Evolutionary conservation across 1,284 basidiomycete genomes (phyloP).

Genomic region (Austropuccinia psidii): DNA sequence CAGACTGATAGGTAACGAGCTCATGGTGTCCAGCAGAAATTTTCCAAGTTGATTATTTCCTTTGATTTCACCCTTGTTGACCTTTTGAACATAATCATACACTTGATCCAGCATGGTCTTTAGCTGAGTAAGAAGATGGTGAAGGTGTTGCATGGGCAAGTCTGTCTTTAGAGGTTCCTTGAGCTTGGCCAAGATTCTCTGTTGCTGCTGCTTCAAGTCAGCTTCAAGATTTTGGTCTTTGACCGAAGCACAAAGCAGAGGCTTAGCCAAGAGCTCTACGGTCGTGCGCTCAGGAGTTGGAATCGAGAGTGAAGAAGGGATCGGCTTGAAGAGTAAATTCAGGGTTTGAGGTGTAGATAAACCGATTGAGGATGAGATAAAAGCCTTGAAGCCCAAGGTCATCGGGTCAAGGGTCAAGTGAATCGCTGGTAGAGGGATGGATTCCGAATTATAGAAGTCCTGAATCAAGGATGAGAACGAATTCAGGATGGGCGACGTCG

Average conservation of each 20-base stretch:
- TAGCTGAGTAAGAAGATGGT: conserved; percentile 63
- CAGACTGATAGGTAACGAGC: conserved; percentile 48
- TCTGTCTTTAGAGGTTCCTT: conserved; percentile 32
- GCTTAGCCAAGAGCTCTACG: conserved; percentile 82
- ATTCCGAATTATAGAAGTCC: conserved; percentile 94
- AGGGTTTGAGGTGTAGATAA: conserved; percentile 45
- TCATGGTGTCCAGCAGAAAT: conserved; percentile 85
- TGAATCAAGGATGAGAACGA: conserved; percentile 96
- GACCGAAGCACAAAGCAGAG: conserved; percentile 44
- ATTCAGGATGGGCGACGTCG: conserved; percentile 80
- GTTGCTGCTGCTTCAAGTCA: conserved; percentile 15
- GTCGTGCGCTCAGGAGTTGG: conserved; percentile 45
- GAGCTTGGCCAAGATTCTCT: conserved; percentile 5
- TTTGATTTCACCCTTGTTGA: conserved; percentile 66
- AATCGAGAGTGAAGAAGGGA: conserved; percentile 65
- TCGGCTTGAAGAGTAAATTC: conserved; percentile 42
- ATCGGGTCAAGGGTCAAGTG: conserved; percentile 87
- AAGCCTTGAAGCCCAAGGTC: conserved; percentile 76
- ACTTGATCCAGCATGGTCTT: conserved; percentile 76
- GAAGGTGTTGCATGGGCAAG: conserved; percentile 47
- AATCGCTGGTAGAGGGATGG: conserved; percentile 75
- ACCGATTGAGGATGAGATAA: conserved; percentile 53
- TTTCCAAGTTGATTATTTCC: conserved; percentile 82
- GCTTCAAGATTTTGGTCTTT: neutral
- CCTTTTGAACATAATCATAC: conserved; percentile 73